These are phyloP conservation scores for Leptodermis oblonga DNA, from an alignment of 257 asterid species.

Conservation along the genomic window DNA sequence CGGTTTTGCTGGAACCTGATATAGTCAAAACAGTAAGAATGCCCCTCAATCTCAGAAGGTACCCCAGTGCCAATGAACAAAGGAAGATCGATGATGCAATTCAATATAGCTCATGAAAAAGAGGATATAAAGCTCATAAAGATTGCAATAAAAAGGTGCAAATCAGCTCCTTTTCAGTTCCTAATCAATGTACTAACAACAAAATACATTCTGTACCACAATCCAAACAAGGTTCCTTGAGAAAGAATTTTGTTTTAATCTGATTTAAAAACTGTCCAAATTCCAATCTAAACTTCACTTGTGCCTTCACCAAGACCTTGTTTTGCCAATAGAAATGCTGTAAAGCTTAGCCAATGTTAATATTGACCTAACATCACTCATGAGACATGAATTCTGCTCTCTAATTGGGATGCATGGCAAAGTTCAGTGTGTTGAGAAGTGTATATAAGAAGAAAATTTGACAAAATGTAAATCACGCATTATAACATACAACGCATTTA, in stretches of 20 bases:
- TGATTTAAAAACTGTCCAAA: not conserved
- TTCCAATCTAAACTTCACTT: not conserved
- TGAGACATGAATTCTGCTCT: not conserved
- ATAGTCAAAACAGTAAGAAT: conserved; percentile 26
- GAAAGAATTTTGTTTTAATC: not conserved
- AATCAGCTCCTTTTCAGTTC: not conserved
- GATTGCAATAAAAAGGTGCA: not conserved
- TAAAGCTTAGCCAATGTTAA: not conserved
- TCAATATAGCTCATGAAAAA: not conserved
- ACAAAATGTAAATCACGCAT: not conserved
- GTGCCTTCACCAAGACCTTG: not conserved
- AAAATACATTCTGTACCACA: not conserved
- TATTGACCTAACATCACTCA: not conserved
- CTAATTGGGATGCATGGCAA: not conserved
- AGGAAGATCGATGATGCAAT: not conserved
- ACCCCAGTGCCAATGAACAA: not conserved
- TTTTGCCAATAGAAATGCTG: not conserved
- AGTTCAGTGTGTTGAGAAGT: not conserved
- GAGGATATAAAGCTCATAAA: not conserved
- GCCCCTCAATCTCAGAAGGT: not conserved
- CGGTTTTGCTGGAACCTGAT: conserved; percentile 93
- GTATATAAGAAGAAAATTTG: not conserved
- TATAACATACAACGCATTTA: not conserved
- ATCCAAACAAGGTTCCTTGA: not conserved
- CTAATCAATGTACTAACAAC: not conserved